Conservation (phyloP, 1,284 basidiomycete species). For the Tilletia setariae region DNA sequence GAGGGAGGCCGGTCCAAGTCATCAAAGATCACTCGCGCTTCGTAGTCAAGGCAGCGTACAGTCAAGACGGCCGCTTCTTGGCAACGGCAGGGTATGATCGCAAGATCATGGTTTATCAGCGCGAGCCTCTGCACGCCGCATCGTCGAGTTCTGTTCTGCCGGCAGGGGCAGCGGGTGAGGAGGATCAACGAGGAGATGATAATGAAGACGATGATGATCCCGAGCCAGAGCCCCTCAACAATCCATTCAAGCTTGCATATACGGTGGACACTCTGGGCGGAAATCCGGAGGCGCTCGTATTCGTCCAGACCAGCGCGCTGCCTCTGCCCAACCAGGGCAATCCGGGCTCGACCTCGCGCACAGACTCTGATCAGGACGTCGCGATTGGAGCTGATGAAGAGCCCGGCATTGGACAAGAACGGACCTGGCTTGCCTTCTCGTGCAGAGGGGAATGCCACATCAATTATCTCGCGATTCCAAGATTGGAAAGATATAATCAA, state of each 20-base stretch:
- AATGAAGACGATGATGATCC: conserved; percentile 15
- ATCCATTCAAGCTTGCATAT: conserved; percentile 27
- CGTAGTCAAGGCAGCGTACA: conserved; percentile 39
- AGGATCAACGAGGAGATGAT: neutral
- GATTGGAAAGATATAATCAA: neutral
- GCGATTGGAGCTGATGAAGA: neutral
- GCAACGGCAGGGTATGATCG: conserved; percentile 47
- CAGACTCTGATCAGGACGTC: too few species aligned
- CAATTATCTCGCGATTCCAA: conserved; percentile 7
- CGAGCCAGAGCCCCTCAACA: neutral
- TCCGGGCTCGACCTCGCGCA: neutral
- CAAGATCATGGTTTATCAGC: conserved; percentile 38
- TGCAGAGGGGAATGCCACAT: conserved; percentile 8
- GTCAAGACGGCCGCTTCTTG: conserved; percentile 35
- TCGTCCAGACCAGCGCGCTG: conserved; percentile 26
- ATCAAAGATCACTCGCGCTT: conserved; percentile 41
- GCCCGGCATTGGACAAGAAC: neutral
- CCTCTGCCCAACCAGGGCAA: conserved; percentile 19
- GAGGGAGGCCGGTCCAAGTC: conserved; percentile 29
- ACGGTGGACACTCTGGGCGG: conserved; percentile 32
- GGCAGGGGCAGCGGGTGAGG: neutral
- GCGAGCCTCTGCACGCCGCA: conserved; percentile 14
- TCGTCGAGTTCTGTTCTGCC: too few species aligned
- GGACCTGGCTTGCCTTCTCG: conserved; percentile 12
- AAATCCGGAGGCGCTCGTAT: conserved; percentile 48